A percentile compares a stretch with the other conserved stretches of the same genome.
Evolutionary conservation across 768 basidiomycete genomes (phyloP).

Genomic region (Lentinula sp.): DNA sequence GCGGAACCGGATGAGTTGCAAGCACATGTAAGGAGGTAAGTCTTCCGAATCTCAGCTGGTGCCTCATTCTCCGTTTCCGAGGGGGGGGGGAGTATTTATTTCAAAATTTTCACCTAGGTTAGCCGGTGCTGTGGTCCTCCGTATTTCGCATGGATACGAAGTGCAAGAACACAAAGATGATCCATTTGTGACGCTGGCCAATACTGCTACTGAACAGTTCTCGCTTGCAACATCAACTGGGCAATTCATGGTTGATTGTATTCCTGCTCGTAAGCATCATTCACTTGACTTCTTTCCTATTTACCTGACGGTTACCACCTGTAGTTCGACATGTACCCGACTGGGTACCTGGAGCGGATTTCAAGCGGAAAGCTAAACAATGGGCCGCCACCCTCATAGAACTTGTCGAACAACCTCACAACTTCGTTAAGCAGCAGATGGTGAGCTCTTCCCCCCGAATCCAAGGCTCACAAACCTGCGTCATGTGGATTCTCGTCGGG

Average conservation of each 20-base stretch:
- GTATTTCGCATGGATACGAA: slow-evolving; percentile 50
- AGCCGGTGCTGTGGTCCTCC: slow-evolving; percentile 46
- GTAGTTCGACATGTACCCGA: slow-evolving; percentile 52
- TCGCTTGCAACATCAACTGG: slow-evolving; percentile 48
- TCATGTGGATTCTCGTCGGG: slow-evolving; percentile 1
- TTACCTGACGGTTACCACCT: not conserved
- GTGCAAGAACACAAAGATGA: slow-evolving; percentile 39
- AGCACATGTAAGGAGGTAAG: slow-evolving; percentile 43
- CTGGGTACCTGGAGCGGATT: slow-evolving; percentile 62
- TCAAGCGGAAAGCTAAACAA: slow-evolving; percentile 44
- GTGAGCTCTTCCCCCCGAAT: slow-evolving; percentile 21
- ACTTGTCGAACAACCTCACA: slow-evolving; percentile 51
- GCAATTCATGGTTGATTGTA: slow-evolving; percentile 44
- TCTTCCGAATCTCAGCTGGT: not conserved
- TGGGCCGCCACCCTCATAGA: slow-evolving; percentile 50
- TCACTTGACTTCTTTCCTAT: not conserved
- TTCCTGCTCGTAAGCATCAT: slow-evolving; percentile 35
- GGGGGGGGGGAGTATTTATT: not conserved
- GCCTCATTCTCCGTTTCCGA: not conserved
- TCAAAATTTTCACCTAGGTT: slow-evolving; percentile 24
- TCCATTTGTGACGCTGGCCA: slow-evolving; percentile 47
- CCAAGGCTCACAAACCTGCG: not conserved
- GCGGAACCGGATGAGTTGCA: slow-evolving; percentile 40
- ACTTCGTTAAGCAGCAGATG: slow-evolving; percentile 58
- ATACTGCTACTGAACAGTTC: slow-evolving; percentile 49